phyloP scores from a whole-genome alignment of 1,139 yeast genomes.

The Zygoascus hellenicus region DNA sequence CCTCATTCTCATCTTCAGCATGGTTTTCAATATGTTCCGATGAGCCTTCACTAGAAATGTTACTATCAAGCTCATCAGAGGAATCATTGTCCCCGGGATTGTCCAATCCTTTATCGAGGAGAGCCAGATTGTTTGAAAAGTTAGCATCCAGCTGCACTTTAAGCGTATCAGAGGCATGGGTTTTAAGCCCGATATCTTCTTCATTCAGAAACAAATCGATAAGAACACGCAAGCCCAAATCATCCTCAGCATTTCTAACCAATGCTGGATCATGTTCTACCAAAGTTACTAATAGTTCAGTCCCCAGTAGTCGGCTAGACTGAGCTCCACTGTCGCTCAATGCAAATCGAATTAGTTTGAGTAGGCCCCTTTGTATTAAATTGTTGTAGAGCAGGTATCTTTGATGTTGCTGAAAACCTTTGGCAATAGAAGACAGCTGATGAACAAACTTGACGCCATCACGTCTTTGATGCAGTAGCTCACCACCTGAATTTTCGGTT shows the following conservation, averaged over 20 bases:
- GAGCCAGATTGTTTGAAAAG: not conserved
- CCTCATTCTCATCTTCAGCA: not conserved
- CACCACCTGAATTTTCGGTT: too few species aligned
- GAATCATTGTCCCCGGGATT: not conserved
- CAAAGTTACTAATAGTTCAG: conserved; percentile 73
- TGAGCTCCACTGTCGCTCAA: conserved; percentile 47
- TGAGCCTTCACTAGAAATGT: not conserved
- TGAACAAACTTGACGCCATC: conserved; percentile 77
- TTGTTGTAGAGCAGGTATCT: conserved; percentile 59
- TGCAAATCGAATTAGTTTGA: conserved; percentile 67
- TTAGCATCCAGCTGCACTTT: conserved; percentile 53
- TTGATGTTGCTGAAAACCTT: conserved; percentile 58
- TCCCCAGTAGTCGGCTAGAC: conserved; percentile 61
- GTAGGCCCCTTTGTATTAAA: conserved; percentile 63
- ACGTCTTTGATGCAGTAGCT: conserved; percentile 34
- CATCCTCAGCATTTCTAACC: conserved; percentile 33
- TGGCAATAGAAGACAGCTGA: conserved; percentile 73
- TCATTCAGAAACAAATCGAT: conserved; percentile 60
- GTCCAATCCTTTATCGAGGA: conserved; percentile 5
- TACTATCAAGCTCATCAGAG: not conserved
- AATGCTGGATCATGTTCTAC: conserved; percentile 79
- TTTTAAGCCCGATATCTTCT: conserved; percentile 62
- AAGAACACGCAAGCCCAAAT: conserved; percentile 49
- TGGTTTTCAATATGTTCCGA: not conserved
- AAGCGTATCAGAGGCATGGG: conserved; percentile 80